A percentile compares a stretch with the other conserved stretches of the same genome.
phyloP scores from a whole-genome alignment of 208 protist species.

The Crithidia fasciculata region DNA sequence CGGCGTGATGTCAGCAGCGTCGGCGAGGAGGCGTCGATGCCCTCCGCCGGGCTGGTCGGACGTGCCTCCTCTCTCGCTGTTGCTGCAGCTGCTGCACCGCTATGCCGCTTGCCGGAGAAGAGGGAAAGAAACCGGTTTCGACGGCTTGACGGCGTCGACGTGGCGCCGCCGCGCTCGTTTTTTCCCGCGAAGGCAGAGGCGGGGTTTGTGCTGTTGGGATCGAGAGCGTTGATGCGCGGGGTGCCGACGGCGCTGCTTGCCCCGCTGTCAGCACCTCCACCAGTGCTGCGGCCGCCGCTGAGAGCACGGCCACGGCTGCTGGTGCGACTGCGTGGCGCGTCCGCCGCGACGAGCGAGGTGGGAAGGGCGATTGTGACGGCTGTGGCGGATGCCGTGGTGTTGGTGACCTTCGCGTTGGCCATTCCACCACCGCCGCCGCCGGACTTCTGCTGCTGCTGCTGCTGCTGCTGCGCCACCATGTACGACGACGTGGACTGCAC shows the following conservation, averaged over 20 bases:
- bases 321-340: conserved; percentile 15
- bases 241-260: conserved; percentile 15
- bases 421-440: conserved; percentile 5
- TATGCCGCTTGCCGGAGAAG: conserved; percentile 34
- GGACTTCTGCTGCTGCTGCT: conserved; percentile 21
- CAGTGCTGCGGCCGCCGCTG: background rate
- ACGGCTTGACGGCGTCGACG: conserved; percentile 1
- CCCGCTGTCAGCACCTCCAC: background rate
- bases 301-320: conserved; percentile 11
- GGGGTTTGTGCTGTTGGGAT: background rate
- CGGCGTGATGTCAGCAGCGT: background rate
- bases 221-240: background rate
- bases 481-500: conserved; percentile 52
- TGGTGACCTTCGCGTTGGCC: background rate
- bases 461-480: conserved; percentile 42
- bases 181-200: background rate
- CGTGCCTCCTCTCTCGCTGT: background rate
- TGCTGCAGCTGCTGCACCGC: background rate
- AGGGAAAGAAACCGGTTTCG: conserved; percentile 31
- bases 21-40: too few species aligned
- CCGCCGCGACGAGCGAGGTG: background rate
- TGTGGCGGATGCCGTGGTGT: conserved; percentile 6
- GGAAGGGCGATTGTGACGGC: background rate
- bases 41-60: background rate
- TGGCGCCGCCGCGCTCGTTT: background rate